These are phyloP conservation scores for Populus alba DNA, from an alignment of 345 rosid genomes.

Conservation along the genomic window DNA sequence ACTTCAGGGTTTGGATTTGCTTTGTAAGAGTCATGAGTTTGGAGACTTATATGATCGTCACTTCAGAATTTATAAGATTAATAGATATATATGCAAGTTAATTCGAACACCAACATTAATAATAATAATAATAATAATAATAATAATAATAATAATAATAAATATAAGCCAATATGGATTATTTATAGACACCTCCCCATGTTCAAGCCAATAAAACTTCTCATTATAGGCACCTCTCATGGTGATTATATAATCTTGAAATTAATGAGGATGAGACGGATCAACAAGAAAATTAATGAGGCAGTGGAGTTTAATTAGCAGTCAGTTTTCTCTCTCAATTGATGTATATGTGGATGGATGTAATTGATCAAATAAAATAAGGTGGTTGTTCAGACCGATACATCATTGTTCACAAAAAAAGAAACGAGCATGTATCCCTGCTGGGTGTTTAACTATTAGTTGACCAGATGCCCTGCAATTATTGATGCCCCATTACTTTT, in stretches of 20 bases:
- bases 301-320: not conserved
- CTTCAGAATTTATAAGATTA: too few species aligned
- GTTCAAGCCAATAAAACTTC: too few species aligned
- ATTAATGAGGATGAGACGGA: not conserved
- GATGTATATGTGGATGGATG: not conserved
- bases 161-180: too few species aligned
- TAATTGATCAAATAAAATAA: not conserved
- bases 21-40: too few species aligned
- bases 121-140: too few species aligned
- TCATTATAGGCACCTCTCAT: too few species aligned
- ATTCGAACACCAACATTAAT: too few species aligned
- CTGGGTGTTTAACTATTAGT: conserved; percentile 18
- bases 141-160: too few species aligned
- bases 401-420: not conserved
- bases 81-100: fast-evolving
- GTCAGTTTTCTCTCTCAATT: not conserved
- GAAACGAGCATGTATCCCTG: not conserved
- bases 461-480: conserved; percentile 20
- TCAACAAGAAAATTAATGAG: not conserved
- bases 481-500: not conserved
- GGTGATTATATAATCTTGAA: not conserved
- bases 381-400: conserved; percentile 8
- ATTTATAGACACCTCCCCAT: too few species aligned
- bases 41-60: too few species aligned
- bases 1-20: too few species aligned